A percentile compares a stretch with the other conserved stretches of the same genome.
phyloP scores from a whole-genome alignment of 2,329 filamentous ascomycete species.

The Colletotrichum orchidophilum region DNA sequence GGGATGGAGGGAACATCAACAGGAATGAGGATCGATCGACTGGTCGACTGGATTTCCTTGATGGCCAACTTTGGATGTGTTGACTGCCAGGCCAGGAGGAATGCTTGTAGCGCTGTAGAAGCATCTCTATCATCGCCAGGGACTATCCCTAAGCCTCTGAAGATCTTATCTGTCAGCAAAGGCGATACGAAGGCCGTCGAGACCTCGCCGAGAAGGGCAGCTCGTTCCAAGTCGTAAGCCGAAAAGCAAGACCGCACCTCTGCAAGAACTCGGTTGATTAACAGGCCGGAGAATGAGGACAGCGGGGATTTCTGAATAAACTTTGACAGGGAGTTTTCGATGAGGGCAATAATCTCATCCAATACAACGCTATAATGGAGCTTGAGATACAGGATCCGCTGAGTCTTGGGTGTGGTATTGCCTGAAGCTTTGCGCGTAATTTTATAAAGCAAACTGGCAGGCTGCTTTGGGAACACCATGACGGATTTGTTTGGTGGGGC shows the following conservation, averaged over 20 bases:
- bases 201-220: slow-evolving; percentile 62
- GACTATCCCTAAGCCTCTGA: slow-evolving; percentile 58
- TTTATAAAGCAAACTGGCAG: slow-evolving; percentile 83
- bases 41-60: slow-evolving; percentile 40
- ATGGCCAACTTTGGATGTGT: slow-evolving; percentile 45
- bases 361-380: slow-evolving; percentile 81
- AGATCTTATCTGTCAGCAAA: slow-evolving; percentile 58
- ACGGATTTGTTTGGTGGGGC: slow-evolving; percentile 61
- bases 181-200: slow-evolving; percentile 57
- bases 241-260: slow-evolving; percentile 56
- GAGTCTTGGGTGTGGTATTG: slow-evolving; percentile 44
- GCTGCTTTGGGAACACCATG: slow-evolving; percentile 81
- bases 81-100: slow-evolving; percentile 50
- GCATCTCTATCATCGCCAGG: slow-evolving; percentile 47
- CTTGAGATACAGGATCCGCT: slow-evolving; percentile 70
- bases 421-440: slow-evolving; percentile 65
- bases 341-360: slow-evolving; percentile 70
- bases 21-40: slow-evolving; percentile 80
- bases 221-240: slow-evolving; percentile 64
- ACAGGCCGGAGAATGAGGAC: slow-evolving; percentile 55
- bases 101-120: slow-evolving; percentile 39
- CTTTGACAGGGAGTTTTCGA: slow-evolving; percentile 54
- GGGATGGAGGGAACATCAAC: slow-evolving; percentile 88
- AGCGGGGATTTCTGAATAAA: slow-evolving; percentile 53
- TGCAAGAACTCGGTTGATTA: slow-evolving; percentile 54